A percentile compares a stretch with the other conserved stretches of the same genome.
phyloP scores from a whole-genome alignment of 2,329 filamentous ascomycete genomes.

The Diplodia seriata region DNA sequence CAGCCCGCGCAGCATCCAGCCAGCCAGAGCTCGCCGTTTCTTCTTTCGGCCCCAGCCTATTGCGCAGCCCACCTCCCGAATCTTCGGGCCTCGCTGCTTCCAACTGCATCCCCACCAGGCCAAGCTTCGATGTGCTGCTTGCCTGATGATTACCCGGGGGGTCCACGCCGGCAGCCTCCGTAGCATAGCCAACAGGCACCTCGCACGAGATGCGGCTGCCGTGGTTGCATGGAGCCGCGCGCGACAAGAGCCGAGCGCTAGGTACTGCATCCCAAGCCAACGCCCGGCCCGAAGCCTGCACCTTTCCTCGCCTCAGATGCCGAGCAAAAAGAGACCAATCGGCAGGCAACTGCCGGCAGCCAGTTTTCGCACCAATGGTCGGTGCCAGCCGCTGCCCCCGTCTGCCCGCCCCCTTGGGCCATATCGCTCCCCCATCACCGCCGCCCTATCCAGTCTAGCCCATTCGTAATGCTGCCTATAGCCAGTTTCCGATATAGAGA shows the following conservation, averaged over 20 bases:
- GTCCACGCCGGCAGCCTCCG: not conserved
- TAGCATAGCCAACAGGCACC: too few species aligned
- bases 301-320: not conserved
- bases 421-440: not conserved
- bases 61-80: conserved; percentile 14
- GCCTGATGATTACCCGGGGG: not conserved
- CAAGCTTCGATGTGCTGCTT: conserved; percentile 5
- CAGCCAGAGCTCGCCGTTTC: not conserved
- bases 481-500: conserved; percentile 24
- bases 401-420: not conserved
- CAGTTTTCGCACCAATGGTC: conserved; percentile 27
- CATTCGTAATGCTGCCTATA: conserved; percentile 26
- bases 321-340: not conserved
- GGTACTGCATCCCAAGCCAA: not conserved
- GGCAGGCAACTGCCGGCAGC: not conserved
- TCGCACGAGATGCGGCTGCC: not conserved
- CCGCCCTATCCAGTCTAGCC: conserved; percentile 3
- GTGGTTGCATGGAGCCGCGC: conserved; percentile 1
- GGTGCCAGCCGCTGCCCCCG: not conserved
- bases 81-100: not conserved
- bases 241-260: conserved; percentile 15
- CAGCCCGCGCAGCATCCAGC: not conserved
- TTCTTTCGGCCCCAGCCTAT: conserved; percentile 6
- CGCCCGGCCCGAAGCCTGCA: not conserved
- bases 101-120: not conserved